A percentile compares a stretch with the other conserved stretches of the same genome.
These are phyloP conservation scores for Phlegmacium glaucopus DNA, from an alignment of 768 basidiomycete genomes.

Conservation along the genomic window DNA sequence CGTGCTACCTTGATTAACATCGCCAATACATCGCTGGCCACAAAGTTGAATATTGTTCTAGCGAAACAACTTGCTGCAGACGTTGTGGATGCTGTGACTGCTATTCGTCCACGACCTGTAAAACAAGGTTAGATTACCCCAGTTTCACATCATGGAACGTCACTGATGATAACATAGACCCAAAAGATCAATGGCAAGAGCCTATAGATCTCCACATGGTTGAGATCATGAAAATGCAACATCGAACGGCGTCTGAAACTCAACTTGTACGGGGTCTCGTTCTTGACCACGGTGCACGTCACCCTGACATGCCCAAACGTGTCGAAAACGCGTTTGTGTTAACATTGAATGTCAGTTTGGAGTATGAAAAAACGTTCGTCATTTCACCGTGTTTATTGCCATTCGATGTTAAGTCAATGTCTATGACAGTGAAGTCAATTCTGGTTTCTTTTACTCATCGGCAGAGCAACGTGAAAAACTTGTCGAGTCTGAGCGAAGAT, in stretches of 20 bases:
- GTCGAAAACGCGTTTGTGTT: slow-evolving; percentile 95
- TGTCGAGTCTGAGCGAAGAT: slow-evolving; percentile 93
- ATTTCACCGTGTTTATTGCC: slow-evolving; percentile 5
- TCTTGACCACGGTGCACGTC: slow-evolving; percentile 94
- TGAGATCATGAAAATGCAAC: slow-evolving; percentile 99
- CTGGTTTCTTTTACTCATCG: slow-evolving; percentile 98
- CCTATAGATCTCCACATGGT: slow-evolving; percentile 99
- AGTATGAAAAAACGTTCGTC: slow-evolving; percentile 98
- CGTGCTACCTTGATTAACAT: slow-evolving; percentile 90
- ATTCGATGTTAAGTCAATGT: slow-evolving; percentile 9
- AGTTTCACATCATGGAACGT: not conserved
- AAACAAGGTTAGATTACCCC: slow-evolving; percentile 44
- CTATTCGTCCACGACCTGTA: slow-evolving; percentile 74
- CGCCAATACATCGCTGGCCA: slow-evolving; percentile 92
- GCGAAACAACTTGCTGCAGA: slow-evolving; percentile 88
- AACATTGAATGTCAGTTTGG: slow-evolving; percentile 94
- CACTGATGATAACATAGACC: slow-evolving; percentile 35
- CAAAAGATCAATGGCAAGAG: slow-evolving; percentile 69
- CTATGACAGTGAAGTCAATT: slow-evolving; percentile 88
- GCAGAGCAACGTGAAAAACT: slow-evolving; percentile 98
- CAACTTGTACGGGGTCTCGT: slow-evolving; percentile 94
- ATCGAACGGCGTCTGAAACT: slow-evolving; percentile 96
- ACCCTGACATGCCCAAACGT: slow-evolving; percentile 99
- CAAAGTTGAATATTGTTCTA: slow-evolving; percentile 80
- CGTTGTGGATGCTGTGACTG: slow-evolving; percentile 91